These are phyloP conservation scores for Plasmopara halstedii DNA, from an alignment of 352 stramenopile species.

Conservation along the genomic window DNA sequence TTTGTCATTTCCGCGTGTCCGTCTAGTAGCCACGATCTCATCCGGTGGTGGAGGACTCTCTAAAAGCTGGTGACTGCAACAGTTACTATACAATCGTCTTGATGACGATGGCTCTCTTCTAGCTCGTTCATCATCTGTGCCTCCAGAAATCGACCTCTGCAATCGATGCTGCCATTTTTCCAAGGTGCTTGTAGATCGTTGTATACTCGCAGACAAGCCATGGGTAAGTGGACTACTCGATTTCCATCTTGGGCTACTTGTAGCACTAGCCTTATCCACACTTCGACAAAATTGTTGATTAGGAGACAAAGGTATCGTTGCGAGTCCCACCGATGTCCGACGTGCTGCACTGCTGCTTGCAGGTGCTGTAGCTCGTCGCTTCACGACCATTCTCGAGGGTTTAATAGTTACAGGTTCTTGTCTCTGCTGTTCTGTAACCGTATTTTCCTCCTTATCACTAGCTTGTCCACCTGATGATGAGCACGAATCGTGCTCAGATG, in stretches of 20 bases:
- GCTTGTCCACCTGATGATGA: conserved; percentile 36
- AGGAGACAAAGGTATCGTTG: conserved; percentile 15
- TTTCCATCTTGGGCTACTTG: conserved; percentile 4
- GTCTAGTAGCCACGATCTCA: conserved; percentile 16
- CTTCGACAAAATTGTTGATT: conserved; percentile 9
- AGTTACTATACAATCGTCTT: conserved; percentile 20
- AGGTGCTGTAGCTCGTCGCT: conserved; percentile 28
- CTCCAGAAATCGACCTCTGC: conserved; percentile 16
- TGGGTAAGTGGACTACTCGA: conserved; percentile 5
- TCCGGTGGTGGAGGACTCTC: conserved; percentile 27
- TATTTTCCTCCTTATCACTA: conserved; percentile 38
- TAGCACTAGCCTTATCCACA: conserved; percentile 6
- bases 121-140: conserved; percentile 22
- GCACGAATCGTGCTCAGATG: conserved; percentile 26
- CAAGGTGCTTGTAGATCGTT: conserved; percentile 10
- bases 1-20: conserved; percentile 13
- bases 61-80: conserved; percentile 28
- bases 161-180: conserved; percentile 25
- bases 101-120: conserved; percentile 12
- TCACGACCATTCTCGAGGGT: conserved; percentile 48
- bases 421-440: conserved; percentile 10
- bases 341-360: conserved; percentile 12
- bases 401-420: conserved; percentile 22
- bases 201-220: conserved; percentile 6
- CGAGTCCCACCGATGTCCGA: conserved; percentile 7